Evolutionary conservation across 139 green algal species (phyloP).

Genomic region (Edaphochlamys debaryana): DNA sequence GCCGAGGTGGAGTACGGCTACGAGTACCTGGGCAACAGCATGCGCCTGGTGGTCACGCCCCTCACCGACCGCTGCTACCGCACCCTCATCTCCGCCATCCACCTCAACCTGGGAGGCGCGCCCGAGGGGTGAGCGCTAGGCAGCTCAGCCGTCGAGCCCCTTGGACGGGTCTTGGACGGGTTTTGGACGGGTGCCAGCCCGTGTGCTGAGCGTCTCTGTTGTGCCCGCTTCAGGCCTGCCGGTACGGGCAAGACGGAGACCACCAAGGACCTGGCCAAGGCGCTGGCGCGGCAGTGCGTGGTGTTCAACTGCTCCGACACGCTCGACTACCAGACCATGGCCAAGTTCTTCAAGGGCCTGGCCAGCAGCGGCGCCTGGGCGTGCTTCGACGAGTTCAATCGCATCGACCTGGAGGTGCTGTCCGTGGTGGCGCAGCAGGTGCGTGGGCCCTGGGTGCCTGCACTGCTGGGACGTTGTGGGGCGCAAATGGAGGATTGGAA

Average conservation of each 20-base stretch:
- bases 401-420: slow-evolving; percentile 77
- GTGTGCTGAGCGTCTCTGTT: no score
- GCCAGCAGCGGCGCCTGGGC: slow-evolving; percentile 76
- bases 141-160: no score
- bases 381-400: slow-evolving; percentile 89
- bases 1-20: slow-evolving; percentile 76
- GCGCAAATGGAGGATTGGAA: neutral
- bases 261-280: slow-evolving; percentile 87
- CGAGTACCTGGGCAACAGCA: slow-evolving; percentile 84
- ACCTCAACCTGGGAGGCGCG: slow-evolving; percentile 81
- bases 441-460: neutral
- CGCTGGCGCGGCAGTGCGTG: slow-evolving; percentile 82
- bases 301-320: slow-evolving; percentile 88
- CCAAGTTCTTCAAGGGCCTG: slow-evolving; percentile 90
- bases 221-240: slow-evolving; percentile 65
- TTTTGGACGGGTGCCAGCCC: no score
- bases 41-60: slow-evolving; percentile 79
- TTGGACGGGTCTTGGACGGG: no score
- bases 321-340: slow-evolving; percentile 69
- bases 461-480: neutral
- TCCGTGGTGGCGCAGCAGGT: slow-evolving; percentile 74
- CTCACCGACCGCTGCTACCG: slow-evolving; percentile 84
- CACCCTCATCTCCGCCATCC: slow-evolving; percentile 80
- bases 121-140: slow-evolving; percentile 70
- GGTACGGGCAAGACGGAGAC: slow-evolving; percentile 86